Percentiles rank a stretch among this genome's conserved stretches.
Conservation (phyloP, 768 basidiomycete species). For the Cystofilobasidium bisporidii region DNA sequence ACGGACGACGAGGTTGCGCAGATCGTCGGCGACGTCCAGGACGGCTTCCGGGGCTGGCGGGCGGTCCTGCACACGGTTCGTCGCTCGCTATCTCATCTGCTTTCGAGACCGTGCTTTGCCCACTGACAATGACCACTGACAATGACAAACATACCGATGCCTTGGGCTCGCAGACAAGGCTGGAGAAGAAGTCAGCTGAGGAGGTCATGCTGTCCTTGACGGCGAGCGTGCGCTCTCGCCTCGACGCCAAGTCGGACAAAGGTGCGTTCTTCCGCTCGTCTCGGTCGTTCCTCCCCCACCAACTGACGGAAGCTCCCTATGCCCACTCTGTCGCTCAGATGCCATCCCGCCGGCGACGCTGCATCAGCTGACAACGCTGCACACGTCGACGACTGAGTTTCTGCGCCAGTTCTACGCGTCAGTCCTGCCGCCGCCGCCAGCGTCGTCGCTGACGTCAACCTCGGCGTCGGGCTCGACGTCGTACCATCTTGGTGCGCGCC, state of each 20-base stretch:
- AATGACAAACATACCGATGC: too few relatives aligned
- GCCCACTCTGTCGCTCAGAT: constrained; percentile 43
- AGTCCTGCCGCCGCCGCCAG: constrained; percentile 57
- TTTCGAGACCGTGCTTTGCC: neutral
- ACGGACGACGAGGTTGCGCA: constrained; percentile 47
- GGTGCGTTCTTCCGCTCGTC: constrained; percentile 42
- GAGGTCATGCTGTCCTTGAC: constrained; percentile 66
- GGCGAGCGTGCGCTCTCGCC: constrained; percentile 60
- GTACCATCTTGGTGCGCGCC: constrained; percentile 47
- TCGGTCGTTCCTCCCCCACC: neutral
- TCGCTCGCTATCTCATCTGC: constrained; percentile 6
- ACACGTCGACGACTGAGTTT: constrained; percentile 90
- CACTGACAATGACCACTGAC: neutral
- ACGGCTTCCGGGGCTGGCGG: constrained; percentile 52
- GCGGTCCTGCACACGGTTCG: constrained; percentile 51
- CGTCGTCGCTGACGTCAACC: constrained; percentile 23
- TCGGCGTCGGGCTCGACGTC: constrained; percentile 42
- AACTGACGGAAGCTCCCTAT: neutral
- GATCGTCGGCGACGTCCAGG: constrained; percentile 47
- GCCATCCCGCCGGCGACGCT: constrained; percentile 71
- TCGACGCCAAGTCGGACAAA: constrained; percentile 58
- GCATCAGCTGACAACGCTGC: constrained; percentile 75
- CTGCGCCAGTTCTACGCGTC: constrained; percentile 91
- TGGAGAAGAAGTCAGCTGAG: constrained; percentile 61
- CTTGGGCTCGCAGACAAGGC: too few relatives aligned